Conservation (phyloP, 176 grass and related monocot species). For the Musa acuminata region DNA sequence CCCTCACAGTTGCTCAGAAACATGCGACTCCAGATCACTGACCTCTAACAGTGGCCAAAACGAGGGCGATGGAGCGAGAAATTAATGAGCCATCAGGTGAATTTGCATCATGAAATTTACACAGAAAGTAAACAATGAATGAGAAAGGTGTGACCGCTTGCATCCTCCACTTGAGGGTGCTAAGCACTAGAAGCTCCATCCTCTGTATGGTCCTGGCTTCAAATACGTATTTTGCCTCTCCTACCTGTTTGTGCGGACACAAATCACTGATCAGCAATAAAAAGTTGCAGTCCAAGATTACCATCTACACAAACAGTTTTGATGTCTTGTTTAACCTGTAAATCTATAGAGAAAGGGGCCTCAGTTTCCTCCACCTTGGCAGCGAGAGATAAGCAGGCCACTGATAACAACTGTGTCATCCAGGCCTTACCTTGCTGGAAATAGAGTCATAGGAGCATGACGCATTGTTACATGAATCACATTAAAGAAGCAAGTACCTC, state of each 20-base stretch:
- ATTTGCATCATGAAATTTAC: conserved; percentile 35
- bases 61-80: conserved; percentile 31
- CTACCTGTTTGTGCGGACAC: conserved; percentile 31
- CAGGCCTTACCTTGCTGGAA: conserved; percentile 51
- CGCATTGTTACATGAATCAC: neutral
- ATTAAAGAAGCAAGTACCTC: neutral
- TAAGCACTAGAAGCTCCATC: conserved; percentile 61
- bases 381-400: conserved; percentile 70
- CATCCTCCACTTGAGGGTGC: conserved; percentile 58
- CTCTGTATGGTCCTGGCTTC: conserved; percentile 46
- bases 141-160: conserved; percentile 56
- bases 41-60: conserved; percentile 66
- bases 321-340: conserved; percentile 49
- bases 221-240: conserved; percentile 24
- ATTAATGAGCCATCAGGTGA: conserved; percentile 21
- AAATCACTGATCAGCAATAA: conserved; percentile 11
- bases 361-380: conserved; percentile 76
- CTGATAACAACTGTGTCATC: conserved; percentile 60
- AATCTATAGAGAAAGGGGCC: conserved; percentile 42
- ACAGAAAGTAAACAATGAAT: conserved; percentile 54
- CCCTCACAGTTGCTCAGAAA: neutral
- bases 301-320: neutral
- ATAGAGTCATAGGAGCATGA: conserved; percentile 4
- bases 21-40: conserved; percentile 3
- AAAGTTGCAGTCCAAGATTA: neutral